Evolutionary conservation across 345 rosid genomes (phyloP).

Genomic region (Hibiscus mutabilis): DNA sequence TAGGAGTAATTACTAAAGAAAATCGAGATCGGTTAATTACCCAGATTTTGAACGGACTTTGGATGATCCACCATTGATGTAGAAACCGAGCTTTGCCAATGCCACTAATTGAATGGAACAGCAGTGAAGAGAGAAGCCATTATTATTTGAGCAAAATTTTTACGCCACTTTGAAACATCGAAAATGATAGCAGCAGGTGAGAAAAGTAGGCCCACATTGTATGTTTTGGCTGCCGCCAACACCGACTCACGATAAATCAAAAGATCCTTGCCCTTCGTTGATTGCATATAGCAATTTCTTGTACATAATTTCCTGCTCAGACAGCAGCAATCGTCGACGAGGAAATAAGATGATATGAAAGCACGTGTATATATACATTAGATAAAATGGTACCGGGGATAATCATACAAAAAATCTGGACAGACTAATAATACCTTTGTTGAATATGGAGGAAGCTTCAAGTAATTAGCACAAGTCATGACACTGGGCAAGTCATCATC

Average conservation of each 20-base stretch:
- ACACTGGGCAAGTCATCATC: slow-evolving; percentile 97
- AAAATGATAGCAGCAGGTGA: slow-evolving; percentile 15
- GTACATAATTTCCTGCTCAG: slow-evolving; percentile 87
- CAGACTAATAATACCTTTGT: slow-evolving; percentile 53
- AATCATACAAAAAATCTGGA: background rate
- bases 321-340: slow-evolving; percentile 8
- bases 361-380: background rate
- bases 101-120: background rate
- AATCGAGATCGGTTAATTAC: background rate
- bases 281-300: slow-evolving; percentile 89
- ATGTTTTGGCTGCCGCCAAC: slow-evolving; percentile 2
- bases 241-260: slow-evolving; percentile 73
- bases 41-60: background rate
- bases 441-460: slow-evolving; percentile 97
- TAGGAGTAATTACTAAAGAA: background rate
- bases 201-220: slow-evolving; percentile 9
- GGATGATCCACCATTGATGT: background rate
- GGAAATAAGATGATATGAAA: background rate
- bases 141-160: slow-evolving; percentile 32
- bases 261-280: slow-evolving; percentile 97
- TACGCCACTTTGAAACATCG: slow-evolving; percentile 23
- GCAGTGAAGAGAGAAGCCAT: slow-evolving; percentile 22
- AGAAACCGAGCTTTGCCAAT: background rate
- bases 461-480: slow-evolving; percentile 99
- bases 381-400: background rate